A percentile compares a stretch with the other conserved stretches of the same genome.
Conservation (phyloP, 1,139 yeast species). For the Suhomyces choctaworum region DNA sequence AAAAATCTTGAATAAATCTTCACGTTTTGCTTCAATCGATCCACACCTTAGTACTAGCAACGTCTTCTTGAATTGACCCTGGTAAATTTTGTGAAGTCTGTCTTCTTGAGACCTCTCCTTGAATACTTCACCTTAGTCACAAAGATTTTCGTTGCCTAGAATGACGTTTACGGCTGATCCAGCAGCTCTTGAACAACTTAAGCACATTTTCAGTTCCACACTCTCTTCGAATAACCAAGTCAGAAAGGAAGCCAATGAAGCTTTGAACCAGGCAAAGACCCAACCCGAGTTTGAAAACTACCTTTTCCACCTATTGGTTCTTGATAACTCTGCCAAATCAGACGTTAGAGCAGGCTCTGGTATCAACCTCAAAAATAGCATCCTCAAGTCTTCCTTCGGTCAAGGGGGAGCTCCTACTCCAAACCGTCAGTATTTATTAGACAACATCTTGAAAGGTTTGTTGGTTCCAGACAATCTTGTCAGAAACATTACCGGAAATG, state of each 20-base stretch:
- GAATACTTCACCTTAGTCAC: too few relatives aligned
- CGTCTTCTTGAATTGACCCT: too few relatives aligned
- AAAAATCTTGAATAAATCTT: too few relatives aligned
- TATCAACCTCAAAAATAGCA: conserved; percentile 72
- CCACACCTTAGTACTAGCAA: too few relatives aligned
- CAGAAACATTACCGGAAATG: conserved; percentile 87
- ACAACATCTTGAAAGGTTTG: conserved; percentile 69
- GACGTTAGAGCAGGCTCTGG: conserved; percentile 90
- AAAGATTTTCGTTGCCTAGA: not conserved
- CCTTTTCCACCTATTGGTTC: conserved; percentile 65
- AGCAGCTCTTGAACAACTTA: conserved; percentile 60
- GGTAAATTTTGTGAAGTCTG: too few relatives aligned
- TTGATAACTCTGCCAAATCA: conserved; percentile 45
- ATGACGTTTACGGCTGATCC: conserved; percentile 62
- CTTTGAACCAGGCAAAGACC: conserved; percentile 63
- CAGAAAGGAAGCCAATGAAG: conserved; percentile 63
- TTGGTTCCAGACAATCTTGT: conserved; percentile 59
- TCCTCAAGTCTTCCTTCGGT: conserved; percentile 36
- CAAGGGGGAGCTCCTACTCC: conserved; percentile 18
- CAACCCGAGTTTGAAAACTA: conserved; percentile 82
- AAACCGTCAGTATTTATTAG: conserved; percentile 56
- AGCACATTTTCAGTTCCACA: conserved; percentile 63
- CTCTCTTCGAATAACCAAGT: conserved; percentile 56
- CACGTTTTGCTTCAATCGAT: not conserved
- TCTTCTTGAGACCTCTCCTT: too few relatives aligned